A percentile compares a stretch with the other conserved stretches of the same genome.
Conservation (phyloP, 768 basidiomycete species). For the Trametes maxima region DNA sequence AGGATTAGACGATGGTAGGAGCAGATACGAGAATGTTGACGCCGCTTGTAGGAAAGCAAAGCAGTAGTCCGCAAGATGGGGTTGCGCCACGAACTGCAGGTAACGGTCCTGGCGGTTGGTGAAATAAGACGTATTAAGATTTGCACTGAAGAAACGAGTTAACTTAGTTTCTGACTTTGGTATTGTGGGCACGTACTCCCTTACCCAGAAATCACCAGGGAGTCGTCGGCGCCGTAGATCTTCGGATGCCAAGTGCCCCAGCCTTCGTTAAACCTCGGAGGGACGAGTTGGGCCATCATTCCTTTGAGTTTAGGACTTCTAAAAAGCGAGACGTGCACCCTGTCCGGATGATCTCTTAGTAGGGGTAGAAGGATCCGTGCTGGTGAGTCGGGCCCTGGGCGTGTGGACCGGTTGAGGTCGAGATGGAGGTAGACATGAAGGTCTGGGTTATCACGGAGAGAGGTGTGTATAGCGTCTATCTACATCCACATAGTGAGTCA, state of each 20-base stretch:
- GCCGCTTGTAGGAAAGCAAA: slow-evolving; percentile 71
- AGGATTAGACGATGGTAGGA: slow-evolving; percentile 38
- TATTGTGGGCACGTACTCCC: slow-evolving; percentile 35
- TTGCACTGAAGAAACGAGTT: slow-evolving; percentile 63
- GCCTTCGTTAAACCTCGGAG: slow-evolving; percentile 94
- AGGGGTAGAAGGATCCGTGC: slow-evolving; percentile 72
- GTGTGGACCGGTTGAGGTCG: slow-evolving; percentile 80
- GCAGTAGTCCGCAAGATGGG: slow-evolving; percentile 78
- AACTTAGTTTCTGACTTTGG: neutral
- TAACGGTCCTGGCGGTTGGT: slow-evolving; percentile 96
- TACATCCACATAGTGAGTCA: slow-evolving; percentile 35
- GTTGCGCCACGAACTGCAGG: slow-evolving; percentile 66
- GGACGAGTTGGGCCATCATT: slow-evolving; percentile 73
- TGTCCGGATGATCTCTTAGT: slow-evolving; percentile 65
- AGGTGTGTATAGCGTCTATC: slow-evolving; percentile 66
- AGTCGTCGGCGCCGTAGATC: slow-evolving; percentile 90
- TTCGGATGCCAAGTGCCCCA: slow-evolving; percentile 97
- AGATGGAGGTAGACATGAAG: slow-evolving; percentile 74
- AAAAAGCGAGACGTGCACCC: slow-evolving; percentile 81
- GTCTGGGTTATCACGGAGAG: slow-evolving; percentile 58
- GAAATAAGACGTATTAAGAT: slow-evolving; percentile 92
- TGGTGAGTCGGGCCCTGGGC: slow-evolving; percentile 71
- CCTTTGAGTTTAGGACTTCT: slow-evolving; percentile 85
- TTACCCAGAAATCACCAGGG: slow-evolving; percentile 92
- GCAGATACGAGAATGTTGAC: slow-evolving; percentile 70